Evolutionary conservation across 2,329 filamentous ascomycete genomes (phyloP).

Genomic region (Domatiomyces globalis): DNA sequence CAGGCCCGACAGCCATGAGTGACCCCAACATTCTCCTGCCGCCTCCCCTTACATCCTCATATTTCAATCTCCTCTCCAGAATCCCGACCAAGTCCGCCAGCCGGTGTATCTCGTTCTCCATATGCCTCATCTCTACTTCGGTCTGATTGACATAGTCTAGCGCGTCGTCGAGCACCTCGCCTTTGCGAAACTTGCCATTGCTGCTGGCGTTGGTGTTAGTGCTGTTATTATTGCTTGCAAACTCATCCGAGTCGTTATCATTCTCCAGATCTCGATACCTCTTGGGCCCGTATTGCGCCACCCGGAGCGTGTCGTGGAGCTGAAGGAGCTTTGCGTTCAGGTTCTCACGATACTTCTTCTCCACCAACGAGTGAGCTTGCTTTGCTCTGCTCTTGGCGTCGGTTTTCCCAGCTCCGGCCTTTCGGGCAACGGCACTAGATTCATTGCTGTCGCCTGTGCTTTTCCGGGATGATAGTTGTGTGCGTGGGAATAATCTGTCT

Average conservation of each 20-base stretch:
- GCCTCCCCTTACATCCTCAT: constrained; percentile 5
- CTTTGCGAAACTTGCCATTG: constrained; percentile 14
- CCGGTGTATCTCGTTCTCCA: constrained; percentile 15
- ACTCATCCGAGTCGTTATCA: constrained; percentile 1
- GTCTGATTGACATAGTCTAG: constrained; percentile 18
- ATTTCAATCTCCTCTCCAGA: constrained; percentile 13
- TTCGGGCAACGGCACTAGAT: constrained; percentile 5
- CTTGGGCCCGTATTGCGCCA: constrained; percentile 14
- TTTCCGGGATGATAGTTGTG: constrained; percentile 1
- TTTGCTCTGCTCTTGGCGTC: constrained; percentile 16
- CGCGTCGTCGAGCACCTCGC: constrained; percentile 17
- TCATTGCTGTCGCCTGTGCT: constrained; percentile 4
- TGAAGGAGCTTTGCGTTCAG: constrained; percentile 18
- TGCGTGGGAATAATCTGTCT: background rate
- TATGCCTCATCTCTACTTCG: constrained; percentile 17
- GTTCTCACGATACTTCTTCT: constrained; percentile 18
- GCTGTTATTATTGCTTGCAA: constrained; percentile 1
- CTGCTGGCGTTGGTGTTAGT: constrained; percentile 1
- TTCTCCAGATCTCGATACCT: constrained; percentile 3
- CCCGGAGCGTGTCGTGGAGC: constrained; percentile 15
- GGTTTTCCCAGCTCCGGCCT: constrained; percentile 2
- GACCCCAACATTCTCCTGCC: background rate
- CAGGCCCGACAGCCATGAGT: background rate
- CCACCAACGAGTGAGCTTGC: constrained; percentile 17
- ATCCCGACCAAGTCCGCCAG: constrained; percentile 12